A percentile compares a stretch with the other conserved stretches of the same genome.
Evolutionary conservation across 2,329 filamentous ascomycete species (phyloP).

Genomic region (Alternaria ethzedia): DNA sequence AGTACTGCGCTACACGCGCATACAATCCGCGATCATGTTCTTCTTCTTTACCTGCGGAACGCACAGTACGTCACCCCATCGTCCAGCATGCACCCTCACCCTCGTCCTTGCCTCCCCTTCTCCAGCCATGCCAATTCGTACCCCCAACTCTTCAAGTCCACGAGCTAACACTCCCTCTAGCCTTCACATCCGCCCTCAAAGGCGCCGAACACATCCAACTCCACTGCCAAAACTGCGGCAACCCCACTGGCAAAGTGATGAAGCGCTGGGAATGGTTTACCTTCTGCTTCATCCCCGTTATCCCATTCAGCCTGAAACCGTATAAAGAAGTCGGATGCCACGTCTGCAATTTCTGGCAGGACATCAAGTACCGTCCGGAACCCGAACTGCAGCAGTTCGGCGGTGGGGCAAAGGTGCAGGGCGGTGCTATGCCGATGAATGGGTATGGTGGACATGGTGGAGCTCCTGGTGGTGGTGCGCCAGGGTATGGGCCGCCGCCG

Average conservation of each 20-base stretch:
- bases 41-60: constrained; percentile 60
- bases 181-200: constrained; percentile 54
- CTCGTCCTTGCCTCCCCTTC: no score
- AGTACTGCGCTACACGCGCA: not conserved
- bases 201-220: constrained; percentile 59
- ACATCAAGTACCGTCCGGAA: constrained; percentile 53
- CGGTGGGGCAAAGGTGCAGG: constrained; percentile 7
- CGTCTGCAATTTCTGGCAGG: constrained; percentile 78
- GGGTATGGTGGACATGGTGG: not conserved
- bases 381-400: constrained; percentile 41
- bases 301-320: constrained; percentile 69
- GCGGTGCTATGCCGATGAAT: constrained; percentile 25
- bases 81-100: no score
- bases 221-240: constrained; percentile 61
- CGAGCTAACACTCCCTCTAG: constrained; percentile 30
- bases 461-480: not conserved
- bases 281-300: constrained; percentile 76
- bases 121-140: no score
- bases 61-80: constrained; percentile 48
- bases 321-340: constrained; percentile 71
- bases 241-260: constrained; percentile 47
- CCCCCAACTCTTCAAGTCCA: not conserved
- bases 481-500: constrained; percentile 16
- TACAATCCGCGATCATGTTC: constrained; percentile 43
- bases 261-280: constrained; percentile 69